phyloP scores from a whole-genome alignment of 345 rosid species.

The Balakata baccata region DNA sequence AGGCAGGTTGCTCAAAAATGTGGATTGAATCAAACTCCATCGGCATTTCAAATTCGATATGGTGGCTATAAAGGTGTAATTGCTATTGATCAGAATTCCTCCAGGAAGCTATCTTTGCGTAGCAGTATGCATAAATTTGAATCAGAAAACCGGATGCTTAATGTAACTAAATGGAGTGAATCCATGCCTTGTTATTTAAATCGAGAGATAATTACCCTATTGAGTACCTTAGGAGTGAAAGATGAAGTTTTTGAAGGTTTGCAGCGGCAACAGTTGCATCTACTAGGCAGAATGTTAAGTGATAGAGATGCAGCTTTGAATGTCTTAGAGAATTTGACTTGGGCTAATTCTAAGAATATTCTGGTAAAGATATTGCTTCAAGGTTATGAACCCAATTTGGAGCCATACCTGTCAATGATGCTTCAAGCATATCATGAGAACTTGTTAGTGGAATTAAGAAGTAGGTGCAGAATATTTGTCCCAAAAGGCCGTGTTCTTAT shows the following conservation, averaged over 20 bases:
- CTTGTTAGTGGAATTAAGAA: constrained; percentile 60
- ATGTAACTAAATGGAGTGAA: constrained; percentile 77
- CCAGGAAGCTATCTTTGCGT: constrained; percentile 74
- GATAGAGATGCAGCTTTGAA: constrained; percentile 60
- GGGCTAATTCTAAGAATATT: constrained; percentile 48
- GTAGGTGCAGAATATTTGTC: constrained; percentile 70
- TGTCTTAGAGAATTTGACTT: constrained; percentile 58
- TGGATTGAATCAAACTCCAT: constrained; percentile 67
- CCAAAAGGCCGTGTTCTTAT: constrained; percentile 77
- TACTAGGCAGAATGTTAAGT: constrained; percentile 61
- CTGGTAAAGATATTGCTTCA: constrained; percentile 68
- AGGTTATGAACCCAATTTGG: constrained; percentile 65
- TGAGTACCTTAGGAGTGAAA: constrained; percentile 73
- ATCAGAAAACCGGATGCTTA: constrained; percentile 77
- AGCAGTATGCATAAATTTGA: constrained; percentile 84
- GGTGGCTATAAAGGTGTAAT: constrained; percentile 96
- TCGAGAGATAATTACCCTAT: constrained; percentile 75
- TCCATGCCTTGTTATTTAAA: constrained; percentile 89
- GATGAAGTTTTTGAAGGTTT: constrained; percentile 62
- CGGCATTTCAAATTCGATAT: constrained; percentile 92
- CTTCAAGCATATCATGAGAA: constrained; percentile 68
- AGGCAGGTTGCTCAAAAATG: constrained; percentile 72
- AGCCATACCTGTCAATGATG: constrained; percentile 88
- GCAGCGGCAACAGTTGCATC: constrained; percentile 59
- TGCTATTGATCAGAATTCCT: constrained; percentile 74